Evolutionary conservation across 2,329 filamentous ascomycete species (phyloP).

Genomic region (Neofusicoccum kwambonambiense): DNA sequence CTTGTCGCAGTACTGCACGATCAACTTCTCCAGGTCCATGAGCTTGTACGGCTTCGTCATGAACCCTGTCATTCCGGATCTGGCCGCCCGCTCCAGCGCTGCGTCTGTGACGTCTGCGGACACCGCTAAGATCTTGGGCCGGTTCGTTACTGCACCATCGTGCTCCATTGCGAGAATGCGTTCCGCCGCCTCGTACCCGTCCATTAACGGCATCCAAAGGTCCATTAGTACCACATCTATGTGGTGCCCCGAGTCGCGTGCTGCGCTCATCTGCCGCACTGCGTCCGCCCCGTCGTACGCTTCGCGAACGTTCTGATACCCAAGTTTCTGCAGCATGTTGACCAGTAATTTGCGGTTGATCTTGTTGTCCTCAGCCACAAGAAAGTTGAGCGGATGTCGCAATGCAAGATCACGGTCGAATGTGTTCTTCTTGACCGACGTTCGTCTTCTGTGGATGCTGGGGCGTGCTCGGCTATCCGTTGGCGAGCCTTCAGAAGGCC

Average conservation of each 20-base stretch:
- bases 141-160: constrained; percentile 31
- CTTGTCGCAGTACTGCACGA: constrained; percentile 47
- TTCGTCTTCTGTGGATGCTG: neutral
- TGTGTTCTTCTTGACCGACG: constrained; percentile 24
- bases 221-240: constrained; percentile 71
- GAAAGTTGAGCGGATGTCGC: constrained; percentile 63
- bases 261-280: constrained; percentile 58
- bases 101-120: constrained; percentile 67
- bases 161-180: constrained; percentile 58
- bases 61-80: constrained; percentile 66
- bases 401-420: constrained; percentile 59
- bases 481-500: constrained; percentile 20
- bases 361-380: constrained; percentile 71
- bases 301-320: constrained; percentile 62
- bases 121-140: constrained; percentile 58
- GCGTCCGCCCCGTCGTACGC: constrained; percentile 69
- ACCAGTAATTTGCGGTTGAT: constrained; percentile 69
- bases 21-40: constrained; percentile 60
- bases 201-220: constrained; percentile 74
- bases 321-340: constrained; percentile 65
- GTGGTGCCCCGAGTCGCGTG: constrained; percentile 27
- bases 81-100: constrained; percentile 58
- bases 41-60: constrained; percentile 68
- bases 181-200: constrained; percentile 68
- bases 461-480: constrained; percentile 17